Percentiles rank a stretch among this genome's conserved stretches.
These are phyloP conservation scores for Rhamnella rubrinervis DNA, from an alignment of 331 rosid species.

Conservation along the genomic window DNA sequence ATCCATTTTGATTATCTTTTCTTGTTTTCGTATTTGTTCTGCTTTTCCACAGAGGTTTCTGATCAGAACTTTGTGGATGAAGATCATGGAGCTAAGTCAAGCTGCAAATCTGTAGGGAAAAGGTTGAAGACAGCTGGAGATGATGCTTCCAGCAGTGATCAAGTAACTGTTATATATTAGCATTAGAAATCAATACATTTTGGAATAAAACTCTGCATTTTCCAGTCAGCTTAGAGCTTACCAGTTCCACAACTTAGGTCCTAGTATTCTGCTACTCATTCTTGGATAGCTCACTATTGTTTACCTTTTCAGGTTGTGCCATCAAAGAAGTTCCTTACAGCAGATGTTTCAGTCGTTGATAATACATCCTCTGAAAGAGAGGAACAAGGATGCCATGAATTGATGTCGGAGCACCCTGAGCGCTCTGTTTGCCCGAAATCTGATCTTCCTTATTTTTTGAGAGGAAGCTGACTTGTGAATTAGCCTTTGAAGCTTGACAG, in stretches of 20 bases:
- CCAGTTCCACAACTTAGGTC: not conserved
- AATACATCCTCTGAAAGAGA: slow-evolving; percentile 29
- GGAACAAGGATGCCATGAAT: slow-evolving; percentile 26
- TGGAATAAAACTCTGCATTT: not conserved
- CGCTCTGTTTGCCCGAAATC: slow-evolving; percentile 34
- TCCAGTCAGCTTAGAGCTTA: not conserved
- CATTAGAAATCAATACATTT: slow-evolving; percentile 3
- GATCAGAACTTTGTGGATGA: slow-evolving; percentile 73
- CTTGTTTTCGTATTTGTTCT: slow-evolving; percentile 1
- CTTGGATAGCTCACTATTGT: slow-evolving; percentile 18
- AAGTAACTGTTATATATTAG: slow-evolving; percentile 36
- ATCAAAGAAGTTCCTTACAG: slow-evolving; percentile 25
- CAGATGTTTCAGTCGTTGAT: slow-evolving; percentile 30
- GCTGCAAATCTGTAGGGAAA: slow-evolving; percentile 41
- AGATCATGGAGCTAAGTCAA: slow-evolving; percentile 35
- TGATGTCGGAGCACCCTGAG: slow-evolving; percentile 46
- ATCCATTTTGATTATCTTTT: not conserved
- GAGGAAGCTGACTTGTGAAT: slow-evolving; percentile 37
- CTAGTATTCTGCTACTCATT: not conserved
- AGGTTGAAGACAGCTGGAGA: slow-evolving; percentile 46
- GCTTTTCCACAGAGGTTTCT: slow-evolving; percentile 45
- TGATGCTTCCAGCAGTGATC: slow-evolving; percentile 37
- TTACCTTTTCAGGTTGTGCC: slow-evolving; percentile 47
- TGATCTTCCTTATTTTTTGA: slow-evolving; percentile 30
- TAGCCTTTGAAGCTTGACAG: slow-evolving; percentile 32